phyloP scores from a whole-genome alignment of 257 asterid species.

The Haberlea rhodopensis region DNA sequence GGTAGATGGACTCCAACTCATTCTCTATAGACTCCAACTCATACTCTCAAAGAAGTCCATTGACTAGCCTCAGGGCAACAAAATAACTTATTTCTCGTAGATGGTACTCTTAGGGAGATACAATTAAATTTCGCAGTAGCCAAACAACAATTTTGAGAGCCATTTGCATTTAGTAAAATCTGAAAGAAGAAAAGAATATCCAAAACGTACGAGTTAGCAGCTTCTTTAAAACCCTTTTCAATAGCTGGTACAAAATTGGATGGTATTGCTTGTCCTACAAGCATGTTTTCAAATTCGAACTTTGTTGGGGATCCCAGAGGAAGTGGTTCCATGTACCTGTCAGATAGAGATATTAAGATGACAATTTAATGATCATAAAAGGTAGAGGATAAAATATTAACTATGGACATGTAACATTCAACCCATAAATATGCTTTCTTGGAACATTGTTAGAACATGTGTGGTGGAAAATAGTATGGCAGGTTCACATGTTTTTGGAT shows the following conservation, averaged over 20 bases:
- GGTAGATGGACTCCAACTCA: background rate
- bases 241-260: conserved; percentile 91
- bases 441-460: background rate
- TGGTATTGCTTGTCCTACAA: conserved; percentile 89
- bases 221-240: conserved; percentile 96
- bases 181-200: conserved; percentile 4
- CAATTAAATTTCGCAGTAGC: background rate
- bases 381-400: conserved; percentile 7
- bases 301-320: conserved; percentile 71
- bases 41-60: conserved; percentile 16
- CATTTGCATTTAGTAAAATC: background rate
- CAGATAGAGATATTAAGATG: conserved; percentile 24
- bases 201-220: conserved; percentile 89
- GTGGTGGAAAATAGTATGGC: background rate
- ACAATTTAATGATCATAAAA: conserved; percentile 14
- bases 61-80: background rate
- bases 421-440: background rate
- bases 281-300: conserved; percentile 83
- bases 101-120: background rate
- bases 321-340: conserved; percentile 88
- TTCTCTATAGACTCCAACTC: no score
- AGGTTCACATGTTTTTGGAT: background rate
- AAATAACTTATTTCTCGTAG: background rate
- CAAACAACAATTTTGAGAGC: conserved; percentile 11
- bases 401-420: background rate